phyloP scores from a whole-genome alignment of 2,329 filamentous ascomycete genomes.

The Alternaria metachromatica region DNA sequence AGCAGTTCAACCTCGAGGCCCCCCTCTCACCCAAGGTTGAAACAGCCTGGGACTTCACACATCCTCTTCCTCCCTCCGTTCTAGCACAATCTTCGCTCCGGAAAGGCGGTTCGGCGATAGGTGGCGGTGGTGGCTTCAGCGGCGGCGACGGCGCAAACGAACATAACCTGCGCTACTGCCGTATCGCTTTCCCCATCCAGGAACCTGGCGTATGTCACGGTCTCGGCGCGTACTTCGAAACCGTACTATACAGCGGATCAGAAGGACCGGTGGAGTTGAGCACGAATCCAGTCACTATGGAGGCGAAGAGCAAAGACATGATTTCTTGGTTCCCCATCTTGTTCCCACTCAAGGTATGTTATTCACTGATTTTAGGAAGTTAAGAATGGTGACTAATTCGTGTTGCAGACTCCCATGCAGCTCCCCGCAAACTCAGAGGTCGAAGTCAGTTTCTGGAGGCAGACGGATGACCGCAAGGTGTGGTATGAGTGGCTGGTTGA shows the following conservation, averaged over 20 bases:
- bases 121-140: slow-evolving; percentile 74
- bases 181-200: slow-evolving; percentile 77
- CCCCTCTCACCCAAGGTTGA: slow-evolving; percentile 63
- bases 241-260: slow-evolving; percentile 77
- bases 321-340: slow-evolving; percentile 99
- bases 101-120: slow-evolving; percentile 68
- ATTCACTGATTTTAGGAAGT: background rate
- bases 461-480: slow-evolving; percentile 92
- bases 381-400: slow-evolving; percentile 6
- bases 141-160: slow-evolving; percentile 84
- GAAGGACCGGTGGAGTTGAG: slow-evolving; percentile 78
- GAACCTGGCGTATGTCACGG: slow-evolving; percentile 87
- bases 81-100: slow-evolving; percentile 64
- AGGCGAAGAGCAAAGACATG: slow-evolving; percentile 94
- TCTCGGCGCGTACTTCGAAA: slow-evolving; percentile 93
- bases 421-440: slow-evolving; percentile 85
- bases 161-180: slow-evolving; percentile 84
- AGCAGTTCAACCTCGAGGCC: slow-evolving; percentile 39
- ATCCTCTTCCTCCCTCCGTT: slow-evolving; percentile 70
- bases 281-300: slow-evolving; percentile 90
- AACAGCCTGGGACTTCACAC: slow-evolving; percentile 79
- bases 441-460: slow-evolving; percentile 92
- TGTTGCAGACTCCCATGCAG: slow-evolving; percentile 76
- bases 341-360: slow-evolving; percentile 86
- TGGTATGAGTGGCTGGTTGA: slow-evolving; percentile 99